These are phyloP conservation scores for Millerozyma acaciae DNA, from an alignment of 805 yeast genomes.

Conservation along the genomic window DNA sequence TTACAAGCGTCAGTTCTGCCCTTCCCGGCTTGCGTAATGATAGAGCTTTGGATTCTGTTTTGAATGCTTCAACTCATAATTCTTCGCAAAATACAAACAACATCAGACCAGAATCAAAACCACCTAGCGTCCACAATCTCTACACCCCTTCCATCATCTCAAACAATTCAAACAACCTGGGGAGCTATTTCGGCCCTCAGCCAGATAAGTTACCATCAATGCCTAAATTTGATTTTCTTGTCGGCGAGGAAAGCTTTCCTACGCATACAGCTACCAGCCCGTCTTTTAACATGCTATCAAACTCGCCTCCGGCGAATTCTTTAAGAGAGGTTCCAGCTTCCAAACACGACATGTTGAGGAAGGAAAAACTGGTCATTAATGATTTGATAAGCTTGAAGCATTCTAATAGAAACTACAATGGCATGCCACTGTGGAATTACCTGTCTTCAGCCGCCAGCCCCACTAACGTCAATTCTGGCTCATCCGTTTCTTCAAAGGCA, in stretches of 20 bases:
- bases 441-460: background rate
- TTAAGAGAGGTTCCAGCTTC: slow-evolving; percentile 1
- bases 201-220: slow-evolving; percentile 12
- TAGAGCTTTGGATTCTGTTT: background rate
- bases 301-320: background rate
- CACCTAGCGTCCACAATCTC: background rate
- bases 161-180: slow-evolving; percentile 1
- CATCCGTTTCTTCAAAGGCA: background rate
- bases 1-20: slow-evolving; percentile 3
- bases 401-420: slow-evolving; percentile 7
- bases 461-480: background rate
- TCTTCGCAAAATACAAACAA: background rate
- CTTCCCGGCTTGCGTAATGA: background rate
- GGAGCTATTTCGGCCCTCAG: slow-evolving; percentile 1
- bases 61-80: background rate
- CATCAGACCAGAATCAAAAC: background rate
- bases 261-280: slow-evolving; percentile 12
- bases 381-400: slow-evolving; percentile 24
- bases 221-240: slow-evolving; percentile 18
- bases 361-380: slow-evolving; percentile 28
- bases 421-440: background rate
- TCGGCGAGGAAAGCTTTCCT: slow-evolving; percentile 19
- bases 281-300: background rate
- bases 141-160: slow-evolving; percentile 3
- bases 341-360: slow-evolving; percentile 20